Conservation (phyloP, 805 yeast species). For the Kuraishia capsulata region DNA sequence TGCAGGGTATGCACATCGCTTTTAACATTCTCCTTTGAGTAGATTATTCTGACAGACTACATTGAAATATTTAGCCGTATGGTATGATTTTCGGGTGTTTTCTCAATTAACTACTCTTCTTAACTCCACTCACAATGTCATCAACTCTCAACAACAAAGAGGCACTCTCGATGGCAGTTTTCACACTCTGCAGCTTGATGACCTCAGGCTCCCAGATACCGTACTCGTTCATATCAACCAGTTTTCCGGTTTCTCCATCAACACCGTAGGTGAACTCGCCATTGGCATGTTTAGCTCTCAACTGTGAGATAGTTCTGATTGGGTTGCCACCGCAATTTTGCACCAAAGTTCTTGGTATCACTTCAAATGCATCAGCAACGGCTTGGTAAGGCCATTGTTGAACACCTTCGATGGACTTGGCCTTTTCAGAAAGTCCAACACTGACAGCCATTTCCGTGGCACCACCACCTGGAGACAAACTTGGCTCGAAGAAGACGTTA, state of each 20-base stretch:
- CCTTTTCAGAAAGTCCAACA: conserved; percentile 80
- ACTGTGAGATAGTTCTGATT: conserved; percentile 76
- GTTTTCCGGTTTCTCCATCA: conserved; percentile 90
- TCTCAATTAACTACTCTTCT: not conserved
- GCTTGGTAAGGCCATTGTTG: conserved; percentile 99
- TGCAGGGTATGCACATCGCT: not conserved
- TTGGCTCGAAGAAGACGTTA: conserved; percentile 90
- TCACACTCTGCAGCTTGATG: conserved; percentile 90
- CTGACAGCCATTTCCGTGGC: conserved; percentile 99
- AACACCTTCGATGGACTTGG: conserved; percentile 87
- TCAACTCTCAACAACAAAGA: conserved; percentile 91
- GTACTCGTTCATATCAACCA: conserved; percentile 90
- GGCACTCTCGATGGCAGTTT: conserved; percentile 98
- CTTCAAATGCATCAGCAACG: conserved; percentile 97
- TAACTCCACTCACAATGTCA: conserved; percentile 94
- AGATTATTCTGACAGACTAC: no score
- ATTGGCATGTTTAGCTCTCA: conserved; percentile 94
- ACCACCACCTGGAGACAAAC: conserved; percentile 97
- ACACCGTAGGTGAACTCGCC: conserved; percentile 83
- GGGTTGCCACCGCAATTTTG: conserved; percentile 99
- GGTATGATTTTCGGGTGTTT: no score
- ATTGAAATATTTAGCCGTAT: no score
- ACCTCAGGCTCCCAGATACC: conserved; percentile 99
- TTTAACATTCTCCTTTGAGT: no score
- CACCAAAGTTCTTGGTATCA: conserved; percentile 92